These are phyloP conservation scores for Mucor piriformis DNA, from an alignment of 371 early-diverging fungal genomes.

Conservation along the genomic window DNA sequence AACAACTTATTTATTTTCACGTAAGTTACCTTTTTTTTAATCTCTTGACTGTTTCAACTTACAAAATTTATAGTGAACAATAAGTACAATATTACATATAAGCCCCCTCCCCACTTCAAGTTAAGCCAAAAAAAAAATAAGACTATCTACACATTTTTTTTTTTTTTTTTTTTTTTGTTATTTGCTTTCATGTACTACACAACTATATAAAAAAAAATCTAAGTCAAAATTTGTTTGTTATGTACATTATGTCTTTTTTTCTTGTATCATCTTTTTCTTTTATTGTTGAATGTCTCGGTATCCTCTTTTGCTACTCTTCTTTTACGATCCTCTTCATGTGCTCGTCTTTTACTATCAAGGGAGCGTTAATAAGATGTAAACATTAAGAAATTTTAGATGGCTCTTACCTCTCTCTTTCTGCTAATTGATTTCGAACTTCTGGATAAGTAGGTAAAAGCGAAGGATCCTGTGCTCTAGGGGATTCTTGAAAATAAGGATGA, in stretches of 20 bases:
- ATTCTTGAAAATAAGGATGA: constrained; percentile 79
- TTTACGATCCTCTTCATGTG: constrained; percentile 25
- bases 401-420: constrained; percentile 46
- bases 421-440: constrained; percentile 59
- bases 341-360: constrained; percentile 15
- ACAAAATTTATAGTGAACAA: not conserved
- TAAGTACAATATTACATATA: not conserved
- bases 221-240: not conserved
- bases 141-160: not conserved
- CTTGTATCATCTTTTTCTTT: constrained; percentile 4
- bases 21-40: constrained; percentile 37
- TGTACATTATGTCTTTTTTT: not conserved
- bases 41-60: not conserved
- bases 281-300: not conserved
- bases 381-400: not conserved
- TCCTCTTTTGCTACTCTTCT: constrained; percentile 16
- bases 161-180: not conserved
- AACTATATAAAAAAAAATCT: not conserved
- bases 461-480: constrained; percentile 66
- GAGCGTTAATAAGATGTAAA: not conserved
- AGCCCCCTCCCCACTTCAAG: not conserved
- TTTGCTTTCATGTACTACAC: not conserved
- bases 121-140: not conserved
- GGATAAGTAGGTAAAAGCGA: constrained; percentile 69
- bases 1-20: constrained; percentile 98